Base-by-base conservation (phyloP, 2,329 filamentous ascomycete genomes). In the Phialemoniopsis sp. region DNA sequence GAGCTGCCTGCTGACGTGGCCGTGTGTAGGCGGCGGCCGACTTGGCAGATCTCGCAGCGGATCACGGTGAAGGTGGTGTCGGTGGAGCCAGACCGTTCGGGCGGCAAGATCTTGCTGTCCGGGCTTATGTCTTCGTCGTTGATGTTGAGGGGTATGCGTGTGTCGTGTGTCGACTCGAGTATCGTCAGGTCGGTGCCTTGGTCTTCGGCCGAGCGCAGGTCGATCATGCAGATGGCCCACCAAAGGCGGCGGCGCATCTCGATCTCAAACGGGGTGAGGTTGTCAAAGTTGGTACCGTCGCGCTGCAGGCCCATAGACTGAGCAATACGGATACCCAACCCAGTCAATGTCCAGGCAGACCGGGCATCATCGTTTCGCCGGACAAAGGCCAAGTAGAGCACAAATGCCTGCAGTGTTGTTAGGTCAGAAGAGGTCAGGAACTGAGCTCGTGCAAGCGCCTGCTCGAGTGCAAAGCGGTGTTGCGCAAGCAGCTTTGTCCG, bases 331-430 rank as follows among this genome's bases (percentile, higher is more conserved):
- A 80, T 72, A n/a, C 74, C 71, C 2, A 84, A 66, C 0, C 80
- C 81, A 0, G 77, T 80, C 46, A 86, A 63, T 30, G 79, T 78
- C 78, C 81, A 85, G 5, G 78, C 68, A 4, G 79, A 77, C 4
- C 69, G 53, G 36, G 74, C 57, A 48, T 70, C 70, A 31, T 77
- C 73, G 31, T 73, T 66, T 10, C 68, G 66, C 13, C 73, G 68
- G 8, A 76, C 67, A 2, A 75, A 60, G 4, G 75, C 63, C 6
- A 85, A 63, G 43, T 79, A 83, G 0, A 85, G 60, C 2, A 73
- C 60, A 38, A 83, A 73, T 0, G 80, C 79, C 53, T 86, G 81
- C 2, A 85, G 58, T 0, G 82, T 70, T 7, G 73, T 64, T 2
- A 84, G 43, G 32, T 84, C 76, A 0, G 78, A 76, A 0, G 73